Conservation (phyloP, 495 filamentous ascomycete genomes). For the Penicillium subrubescens region DNA sequence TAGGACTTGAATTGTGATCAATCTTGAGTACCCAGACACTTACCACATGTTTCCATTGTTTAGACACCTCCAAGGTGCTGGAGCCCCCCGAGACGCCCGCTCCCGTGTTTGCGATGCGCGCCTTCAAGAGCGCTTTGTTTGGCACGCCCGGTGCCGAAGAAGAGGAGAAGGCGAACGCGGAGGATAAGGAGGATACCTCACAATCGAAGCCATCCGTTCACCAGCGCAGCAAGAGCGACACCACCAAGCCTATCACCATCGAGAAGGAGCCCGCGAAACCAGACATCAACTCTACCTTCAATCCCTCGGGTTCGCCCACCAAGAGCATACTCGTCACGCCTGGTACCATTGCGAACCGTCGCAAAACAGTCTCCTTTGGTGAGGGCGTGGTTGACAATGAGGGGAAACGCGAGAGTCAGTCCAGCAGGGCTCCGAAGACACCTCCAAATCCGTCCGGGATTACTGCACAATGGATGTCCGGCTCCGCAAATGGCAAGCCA, state of each 20-base stretch:
- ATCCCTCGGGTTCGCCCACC: slow-evolving; percentile 58
- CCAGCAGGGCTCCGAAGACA: slow-evolving; percentile 35
- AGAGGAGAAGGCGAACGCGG: slow-evolving; percentile 28
- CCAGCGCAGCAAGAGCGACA: slow-evolving; percentile 27
- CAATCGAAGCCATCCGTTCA: slow-evolving; percentile 26
- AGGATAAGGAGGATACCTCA: neutral
- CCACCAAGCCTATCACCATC: slow-evolving; percentile 21
- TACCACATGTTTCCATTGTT: neutral
- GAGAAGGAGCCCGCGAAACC: slow-evolving; percentile 30
- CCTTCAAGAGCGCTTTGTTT: slow-evolving; percentile 88
- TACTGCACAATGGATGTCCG: slow-evolving; percentile 63
- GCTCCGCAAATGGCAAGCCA: slow-evolving; percentile 52
- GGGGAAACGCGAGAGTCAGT: slow-evolving; percentile 42
- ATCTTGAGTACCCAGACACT: slow-evolving; percentile 11
- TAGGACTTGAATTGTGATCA: slow-evolving; percentile 5
- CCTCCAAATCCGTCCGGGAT: slow-evolving; percentile 55
- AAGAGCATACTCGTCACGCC: slow-evolving; percentile 90
- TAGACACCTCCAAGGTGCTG: slow-evolving; percentile 41
- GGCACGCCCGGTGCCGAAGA: slow-evolving; percentile 70
- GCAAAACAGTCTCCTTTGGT: slow-evolving; percentile 92
- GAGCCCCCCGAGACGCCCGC: slow-evolving; percentile 91
- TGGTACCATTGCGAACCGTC: slow-evolving; percentile 72
- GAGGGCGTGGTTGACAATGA: slow-evolving; percentile 66
- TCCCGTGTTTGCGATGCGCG: slow-evolving; percentile 89
- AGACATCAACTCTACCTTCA: slow-evolving; percentile 33